Base-by-base conservation (phyloP, 2,329 filamentous ascomycete genomes). In the Zymoseptoria ardabiliae region DNA sequence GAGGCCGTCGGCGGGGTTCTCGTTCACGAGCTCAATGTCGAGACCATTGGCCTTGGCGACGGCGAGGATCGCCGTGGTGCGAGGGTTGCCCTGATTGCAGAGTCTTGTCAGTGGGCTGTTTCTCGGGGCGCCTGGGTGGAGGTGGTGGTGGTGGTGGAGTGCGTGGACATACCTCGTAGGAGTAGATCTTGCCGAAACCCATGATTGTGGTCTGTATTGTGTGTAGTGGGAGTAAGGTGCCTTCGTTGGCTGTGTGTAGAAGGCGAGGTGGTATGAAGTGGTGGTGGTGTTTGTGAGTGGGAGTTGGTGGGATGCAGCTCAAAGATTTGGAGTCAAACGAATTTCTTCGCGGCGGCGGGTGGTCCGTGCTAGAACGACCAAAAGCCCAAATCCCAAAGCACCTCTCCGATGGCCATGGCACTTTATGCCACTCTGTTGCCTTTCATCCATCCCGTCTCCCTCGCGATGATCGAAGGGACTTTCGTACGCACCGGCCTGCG, bases 21-120 rank as follows among this genome's bases (percentile, higher is more conserved):
- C 88, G 71, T 89, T 79, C 69, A 94, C 88, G 68, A 92, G 78
- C 79, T 97, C 91, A 71, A 99, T 78, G 68, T 97, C 91, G 75
- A 99, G 85, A 76, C 89, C 87, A 81, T 97, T 97, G 81, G 91
- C 91, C 88, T 99, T 97, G 72, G 94, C 94, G 75, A 97, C 90
- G 72, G 90, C 92, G 77, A 88, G 85, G 79, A 96, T 89, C 76
- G 87, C 87, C 73, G 88, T 89, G 78, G 88, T 89, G 82, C 93
- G 92, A 79, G 89, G 82, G 85, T 97, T 96, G 76, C 83, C 85
- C 92, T 97, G 62, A 48, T 8, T 21, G 21, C n/a, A 50, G 50
- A 58, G 55, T 8, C 19, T 56, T 50, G 57, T 56, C 30, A 55
- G 25, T 52, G 49, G 20, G n/a, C 50, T 50, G 50, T 41, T 21